Evolutionary conservation across 345 rosid genomes (phyloP), one percentile per base, ranked within the genome.

Genomic region (Bretschneidera sinensis): DNA sequence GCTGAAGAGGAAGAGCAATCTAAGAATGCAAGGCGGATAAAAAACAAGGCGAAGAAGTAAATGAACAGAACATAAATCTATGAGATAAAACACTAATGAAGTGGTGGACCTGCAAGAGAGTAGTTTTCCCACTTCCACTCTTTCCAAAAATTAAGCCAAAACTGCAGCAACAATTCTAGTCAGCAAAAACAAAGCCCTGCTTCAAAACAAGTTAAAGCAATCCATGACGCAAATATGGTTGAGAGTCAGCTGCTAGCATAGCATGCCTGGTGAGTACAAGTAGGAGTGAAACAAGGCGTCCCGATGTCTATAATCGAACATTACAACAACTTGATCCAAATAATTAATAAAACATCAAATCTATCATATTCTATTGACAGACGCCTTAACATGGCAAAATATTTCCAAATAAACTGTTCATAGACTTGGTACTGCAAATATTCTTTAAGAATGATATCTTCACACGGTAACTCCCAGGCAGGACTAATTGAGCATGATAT

Each of bases 71-170:
- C 21, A 14, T 33, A 62, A 15, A 48, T 62, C 55, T n/a, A 43
- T 15, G n/a, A 57, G 35, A 50, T 35, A 20, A 64, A 14, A 21
- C 51, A 59, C 21, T 35, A n/a, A 19, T 1, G 20, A 60, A 59
- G 51, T 2, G 24, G 11, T 17, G 39, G 35, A 89, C 97, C 96
- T 89, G 97, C 75, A 92, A 74, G 22, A 89, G 88, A 24, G 98
- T 92, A 66, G 96, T 92, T 77, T 92, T 92, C 23, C 98, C 98
- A 43, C 94, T 89, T 72, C 98, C 97, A 71, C 98, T 92, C 77
- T 77, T 85, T 58, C 98, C 98, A 83, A 85, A 92, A 63, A 92
- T 77, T 79, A 92, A 81, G 60, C 98, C 98, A 78, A 92, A 85
- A 73, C 98, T 87, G 81, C 70, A 77, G 51, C 9, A 55, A 54